Base-by-base conservation (phyloP, 805 yeast genomes). In the Lachancea thermotolerans region DNA sequence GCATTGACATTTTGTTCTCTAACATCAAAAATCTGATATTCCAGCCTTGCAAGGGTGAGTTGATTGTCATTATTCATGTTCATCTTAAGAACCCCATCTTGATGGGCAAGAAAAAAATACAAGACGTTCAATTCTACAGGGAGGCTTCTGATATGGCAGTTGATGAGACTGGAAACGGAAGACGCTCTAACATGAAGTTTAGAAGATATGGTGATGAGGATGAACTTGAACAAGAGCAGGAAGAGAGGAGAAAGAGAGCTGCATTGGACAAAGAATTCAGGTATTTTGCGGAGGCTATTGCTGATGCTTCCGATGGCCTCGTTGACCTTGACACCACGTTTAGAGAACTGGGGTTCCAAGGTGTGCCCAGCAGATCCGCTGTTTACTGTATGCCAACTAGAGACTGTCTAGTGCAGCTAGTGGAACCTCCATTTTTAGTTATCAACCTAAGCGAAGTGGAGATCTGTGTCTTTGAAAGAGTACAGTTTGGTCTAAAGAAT, bases 171-270 rank as follows among this genome's bases (percentile, higher is more conserved):
- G 96, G 97, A 52, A 90, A 88, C 49, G 82, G 96, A 50, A 83
- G 87, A 69, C 81, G 97, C 66, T 78, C 77, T 53, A 83, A 82
- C 65, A 58, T 54, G 49, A 73, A 82, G 54, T 78, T 77, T 53
- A 72, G 93, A 62, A 70, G 93, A 59, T 93, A 93, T 62, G 99
- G 99, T 39, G 99, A 93, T 64, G 99, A 93, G 66, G 99, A 93
- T 66, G 99, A 93, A 69, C 73, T 93, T 52, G 98, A 93, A 67
- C 97, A 91, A 67, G 99, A 93, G 70, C 97, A 91, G 68, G 98
- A 93, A 66, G 99, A 93, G 69, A 82, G 97, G 70, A 77, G 91
- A 66, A 78, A 96, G 68, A 85, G 95, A 58, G 85, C 86, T 18
- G 78, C 87, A 33, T 77, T 93, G 58, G 96, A 93, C 68, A 87